Evolutionary conservation across 1,284 basidiomycete species (phyloP), one percentile per base, ranked within the genome.

Genomic region (Inonotus hispidus): DNA sequence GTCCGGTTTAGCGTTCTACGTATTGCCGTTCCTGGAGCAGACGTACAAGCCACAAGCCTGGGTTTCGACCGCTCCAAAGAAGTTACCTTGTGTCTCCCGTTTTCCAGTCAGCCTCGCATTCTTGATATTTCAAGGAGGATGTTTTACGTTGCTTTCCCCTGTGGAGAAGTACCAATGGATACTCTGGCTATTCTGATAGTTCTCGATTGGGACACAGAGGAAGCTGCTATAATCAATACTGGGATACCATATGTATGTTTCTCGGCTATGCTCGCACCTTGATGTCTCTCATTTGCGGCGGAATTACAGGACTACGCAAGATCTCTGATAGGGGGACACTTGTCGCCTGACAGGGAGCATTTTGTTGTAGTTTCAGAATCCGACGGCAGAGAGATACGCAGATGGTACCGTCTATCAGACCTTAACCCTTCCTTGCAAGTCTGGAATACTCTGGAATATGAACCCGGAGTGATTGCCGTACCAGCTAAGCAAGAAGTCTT

Each of bases 201-300:
- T 8, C 37, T 47, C 39, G 55, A 61, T 53, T 61, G 60, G 60
- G 38, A 61, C 14, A 57, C 54, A 19, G 47, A 57, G 29, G 54
- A 56, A 23, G 32, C 32, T 23, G 43, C 32, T 14, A 52, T 61
- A 45, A 39, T 61, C 35, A 54, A 61, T 41, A 61, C 55, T 1
- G 46, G 49, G 14, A 27, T 61, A 13, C 54, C 46, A 29, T 61
- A 61, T 52, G 60, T 61, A 43, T 14, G 60, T 43, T 53, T 16
- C 14, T 21, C 5, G 7, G 1, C 27, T 53, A 27, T 23, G 10
- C 29, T 13, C n/a, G 13, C 2, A 19, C 46, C 8, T 13, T 21
- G 46, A 16, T 5, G 7, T 54, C 5, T 54, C 50, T 54, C 6
- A 56, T 43, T 14, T 29, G 8, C 13, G 39, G 8, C 13, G 39